Conservation (phyloP, 805 yeast species). For the Candida koratica region DNA sequence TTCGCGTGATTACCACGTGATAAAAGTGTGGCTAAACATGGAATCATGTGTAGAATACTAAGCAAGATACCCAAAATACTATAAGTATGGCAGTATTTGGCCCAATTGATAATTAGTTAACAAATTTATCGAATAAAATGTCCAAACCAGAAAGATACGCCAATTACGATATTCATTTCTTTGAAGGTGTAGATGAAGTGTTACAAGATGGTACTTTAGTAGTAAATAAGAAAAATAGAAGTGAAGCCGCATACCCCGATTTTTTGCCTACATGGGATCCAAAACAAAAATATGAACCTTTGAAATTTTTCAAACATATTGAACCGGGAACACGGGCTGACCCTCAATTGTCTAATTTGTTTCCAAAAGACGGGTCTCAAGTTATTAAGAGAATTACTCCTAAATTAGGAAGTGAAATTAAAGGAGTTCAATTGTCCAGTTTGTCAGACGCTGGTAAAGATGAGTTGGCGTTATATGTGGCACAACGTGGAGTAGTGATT, state of each 20-base stretch:
- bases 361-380: slow-evolving; percentile 30
- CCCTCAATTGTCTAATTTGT: slow-evolving; percentile 48
- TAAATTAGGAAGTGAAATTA: slow-evolving; percentile 62
- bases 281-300: slow-evolving; percentile 47
- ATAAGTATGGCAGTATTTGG: no score
- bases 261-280: slow-evolving; percentile 71
- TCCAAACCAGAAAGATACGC: slow-evolving; percentile 3
- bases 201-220: slow-evolving; percentile 48
- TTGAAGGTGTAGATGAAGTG: slow-evolving; percentile 48
- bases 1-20: no score
- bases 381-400: slow-evolving; percentile 51
- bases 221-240: slow-evolving; percentile 38
- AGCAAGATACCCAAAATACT: no score
- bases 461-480: slow-evolving; percentile 65
- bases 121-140: no score
- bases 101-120: no score
- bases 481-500: slow-evolving; percentile 65
- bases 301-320: slow-evolving; percentile 50
- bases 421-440: slow-evolving; percentile 55
- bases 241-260: slow-evolving; percentile 42
- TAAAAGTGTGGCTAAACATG: no score
- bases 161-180: slow-evolving; percentile 46
- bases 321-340: slow-evolving; percentile 73
- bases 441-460: slow-evolving; percentile 49
- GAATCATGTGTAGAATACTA: no score